These are phyloP conservation scores for Steccherinum ochraceum DNA, from an alignment of 768 basidiomycete species.

Conservation along the genomic window DNA sequence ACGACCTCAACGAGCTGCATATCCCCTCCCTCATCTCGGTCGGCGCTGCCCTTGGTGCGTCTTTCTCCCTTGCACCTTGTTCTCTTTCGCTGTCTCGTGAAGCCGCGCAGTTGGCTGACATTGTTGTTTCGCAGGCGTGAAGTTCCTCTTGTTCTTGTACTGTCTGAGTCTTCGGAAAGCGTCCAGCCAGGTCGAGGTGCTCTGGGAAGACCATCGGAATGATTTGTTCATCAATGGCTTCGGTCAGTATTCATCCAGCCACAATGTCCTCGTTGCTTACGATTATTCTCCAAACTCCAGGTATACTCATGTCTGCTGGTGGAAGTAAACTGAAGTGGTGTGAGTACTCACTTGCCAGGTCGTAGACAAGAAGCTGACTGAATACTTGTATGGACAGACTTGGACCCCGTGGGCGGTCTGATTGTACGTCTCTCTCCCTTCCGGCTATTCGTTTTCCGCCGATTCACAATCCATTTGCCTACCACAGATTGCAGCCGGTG, in stretches of 20 bases:
- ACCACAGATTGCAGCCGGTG: slow-evolving; percentile 76
- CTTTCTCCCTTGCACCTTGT: not conserved
- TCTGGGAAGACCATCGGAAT: slow-evolving; percentile 96
- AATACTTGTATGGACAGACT: too few relatives aligned
- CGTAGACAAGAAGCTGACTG: too few relatives aligned
- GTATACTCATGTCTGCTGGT: slow-evolving; percentile 77
- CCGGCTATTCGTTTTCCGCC: slow-evolving; percentile 1
- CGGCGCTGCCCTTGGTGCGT: slow-evolving; percentile 68
- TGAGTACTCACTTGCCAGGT: slow-evolving; percentile 41
- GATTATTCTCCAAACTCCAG: too few relatives aligned
- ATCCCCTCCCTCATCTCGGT: slow-evolving; percentile 82
- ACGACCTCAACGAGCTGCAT: slow-evolving; percentile 60
- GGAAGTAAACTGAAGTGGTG: slow-evolving; percentile 81
- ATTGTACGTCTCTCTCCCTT: slow-evolving; percentile 3
- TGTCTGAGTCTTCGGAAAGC: slow-evolving; percentile 71
- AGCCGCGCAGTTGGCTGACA: too few relatives aligned
- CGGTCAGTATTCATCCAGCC: slow-evolving; percentile 33
- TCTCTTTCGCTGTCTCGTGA: not conserved
- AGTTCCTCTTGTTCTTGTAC: slow-evolving; percentile 82
- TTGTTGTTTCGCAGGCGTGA: slow-evolving; percentile 62
- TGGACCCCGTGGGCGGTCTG: not conserved
- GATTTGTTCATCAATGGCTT: slow-evolving; percentile 84
- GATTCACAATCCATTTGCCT: not conserved
- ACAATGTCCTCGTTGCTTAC: too few relatives aligned
- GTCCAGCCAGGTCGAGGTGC: slow-evolving; percentile 89